Base-by-base conservation (phyloP, 2,329 filamentous ascomycete genomes). In the Mariannaea elegans region DNA sequence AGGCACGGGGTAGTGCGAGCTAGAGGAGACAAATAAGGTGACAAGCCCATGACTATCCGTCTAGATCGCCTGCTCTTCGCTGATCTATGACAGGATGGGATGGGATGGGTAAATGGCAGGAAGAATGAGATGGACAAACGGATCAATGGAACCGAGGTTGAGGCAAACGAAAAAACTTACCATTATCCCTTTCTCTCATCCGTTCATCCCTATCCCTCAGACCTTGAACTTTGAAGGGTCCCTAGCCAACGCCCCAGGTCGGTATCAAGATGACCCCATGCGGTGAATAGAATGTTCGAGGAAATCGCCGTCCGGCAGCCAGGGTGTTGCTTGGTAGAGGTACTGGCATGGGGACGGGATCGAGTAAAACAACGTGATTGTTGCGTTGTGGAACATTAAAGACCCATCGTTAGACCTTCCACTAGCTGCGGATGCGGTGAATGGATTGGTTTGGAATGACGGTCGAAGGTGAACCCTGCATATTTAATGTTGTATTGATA, bases 281-380 rank as follows among this genome's bases (percentile, higher is more conserved):
- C 16, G 19, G 41, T 32, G 45, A 49, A 27, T 18, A 36, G 12
- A 42, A 41, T 42, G 27, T 47, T 44, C 16, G 24, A 47, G 48
- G 47, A 47, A 58, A 24, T 47, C 48, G 29, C 38, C 55, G 56
- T 29, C 42, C 23, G 34, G 21, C 23, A 16, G 45, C 38, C 34
- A 53, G 27, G 55, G 55, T 27, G 14, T 38, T 36, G 34, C 16
- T 14, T 27, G 39, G 39, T 4, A 27, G 32, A 16, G 19, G 32
- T n/a, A 12, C 24, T 12, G n/a, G 44, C 39, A 44, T 27, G 41
- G 38, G 50, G 50, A 27, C 56, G 16, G 50, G 46, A 45, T 53
- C 49, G 38, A 49, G 13, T 14, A 32, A 32, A 59, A 59, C 45
- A 59, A 59, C 56, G 50, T 59, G 56, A 54, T 54, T 48, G 32